Evolutionary conservation across 2,329 filamentous ascomycete species (phyloP).

Genomic region (Botrytis sinoallii): DNA sequence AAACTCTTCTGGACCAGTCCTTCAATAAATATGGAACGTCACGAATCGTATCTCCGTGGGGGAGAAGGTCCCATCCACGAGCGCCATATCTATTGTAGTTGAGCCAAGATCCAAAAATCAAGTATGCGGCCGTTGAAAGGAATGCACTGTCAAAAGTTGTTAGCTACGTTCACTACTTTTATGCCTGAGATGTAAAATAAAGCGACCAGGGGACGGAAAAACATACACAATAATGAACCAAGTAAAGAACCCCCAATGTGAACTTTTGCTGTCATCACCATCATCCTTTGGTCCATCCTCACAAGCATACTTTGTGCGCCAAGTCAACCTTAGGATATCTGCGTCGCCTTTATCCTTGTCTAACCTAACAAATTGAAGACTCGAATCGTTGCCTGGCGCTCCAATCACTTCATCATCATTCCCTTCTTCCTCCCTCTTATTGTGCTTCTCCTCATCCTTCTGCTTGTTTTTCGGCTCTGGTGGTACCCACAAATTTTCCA

Average conservation of each 20-base stretch:
- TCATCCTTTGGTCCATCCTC: constrained; percentile 50
- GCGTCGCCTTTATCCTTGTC: constrained; percentile 54
- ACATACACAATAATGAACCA: constrained; percentile 92
- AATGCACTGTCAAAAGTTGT: constrained; percentile 63
- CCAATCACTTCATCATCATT: constrained; percentile 37
- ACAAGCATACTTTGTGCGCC: constrained; percentile 87
- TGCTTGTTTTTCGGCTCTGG: constrained; percentile 44
- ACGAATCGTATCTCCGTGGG: constrained; percentile 86
- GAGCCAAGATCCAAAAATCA: constrained; percentile 97
- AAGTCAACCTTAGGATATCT: constrained; percentile 71
- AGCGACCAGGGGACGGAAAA: background rate
- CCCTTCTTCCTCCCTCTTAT: constrained; percentile 36
- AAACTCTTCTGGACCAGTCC: constrained; percentile 77
- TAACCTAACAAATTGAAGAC: constrained; percentile 76
- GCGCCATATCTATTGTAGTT: constrained; percentile 98
- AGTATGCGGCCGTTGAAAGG: constrained; percentile 79
- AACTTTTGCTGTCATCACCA: constrained; percentile 44
- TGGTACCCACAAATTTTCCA: constrained; percentile 64
- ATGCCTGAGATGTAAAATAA: background rate
- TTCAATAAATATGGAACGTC: constrained; percentile 90
- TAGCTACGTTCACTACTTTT: constrained; percentile 6
- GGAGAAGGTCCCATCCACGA: constrained; percentile 89
- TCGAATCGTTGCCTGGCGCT: constrained; percentile 46
- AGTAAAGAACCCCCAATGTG: constrained; percentile 91
- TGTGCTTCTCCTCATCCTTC: constrained; percentile 37